phyloP scores from a whole-genome alignment of 345 rosid genomes.

The Citrus cavaleriei region DNA sequence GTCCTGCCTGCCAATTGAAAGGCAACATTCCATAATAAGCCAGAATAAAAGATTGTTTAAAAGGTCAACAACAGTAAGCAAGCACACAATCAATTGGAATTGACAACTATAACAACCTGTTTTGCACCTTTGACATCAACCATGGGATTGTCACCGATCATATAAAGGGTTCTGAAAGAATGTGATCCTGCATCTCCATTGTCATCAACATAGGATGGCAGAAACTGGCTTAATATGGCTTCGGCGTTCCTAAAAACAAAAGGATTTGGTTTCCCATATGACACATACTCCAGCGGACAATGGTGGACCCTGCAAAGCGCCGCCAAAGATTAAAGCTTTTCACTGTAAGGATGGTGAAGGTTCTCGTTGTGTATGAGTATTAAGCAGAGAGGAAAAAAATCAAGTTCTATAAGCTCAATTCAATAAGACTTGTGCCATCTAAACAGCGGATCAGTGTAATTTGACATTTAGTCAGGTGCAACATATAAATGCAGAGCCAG shows the following conservation, averaged over 20 bases:
- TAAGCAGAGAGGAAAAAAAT: neutral
- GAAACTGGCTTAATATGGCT: slow-evolving; percentile 30
- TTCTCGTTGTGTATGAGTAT: neutral
- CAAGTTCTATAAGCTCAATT: neutral
- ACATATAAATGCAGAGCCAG: neutral
- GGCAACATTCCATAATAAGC: neutral
- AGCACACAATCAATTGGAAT: neutral
- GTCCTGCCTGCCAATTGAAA: slow-evolving; percentile 32
- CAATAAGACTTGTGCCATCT: neutral
- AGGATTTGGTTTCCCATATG: slow-evolving; percentile 49
- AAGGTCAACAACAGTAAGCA: neutral
- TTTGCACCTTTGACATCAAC: slow-evolving; percentile 48
- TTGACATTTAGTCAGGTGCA: neutral
- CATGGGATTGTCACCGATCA: slow-evolving; percentile 46
- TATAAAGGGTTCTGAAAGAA: slow-evolving; percentile 35
- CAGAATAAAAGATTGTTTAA: neutral
- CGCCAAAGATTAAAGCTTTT: neutral
- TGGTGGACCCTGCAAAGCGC: slow-evolving; percentile 33
- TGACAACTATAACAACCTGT: slow-evolving; percentile 8
- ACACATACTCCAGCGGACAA: slow-evolving; percentile 25
- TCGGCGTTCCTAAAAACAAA: slow-evolving; percentile 42
- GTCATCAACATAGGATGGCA: slow-evolving; percentile 1
- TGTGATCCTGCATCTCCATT: slow-evolving; percentile 2
- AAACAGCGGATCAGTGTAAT: neutral
- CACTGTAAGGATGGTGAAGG: neutral